Base-by-base conservation (phyloP, 768 basidiomycete species). In the Hemileccinum rubropunctum region DNA sequence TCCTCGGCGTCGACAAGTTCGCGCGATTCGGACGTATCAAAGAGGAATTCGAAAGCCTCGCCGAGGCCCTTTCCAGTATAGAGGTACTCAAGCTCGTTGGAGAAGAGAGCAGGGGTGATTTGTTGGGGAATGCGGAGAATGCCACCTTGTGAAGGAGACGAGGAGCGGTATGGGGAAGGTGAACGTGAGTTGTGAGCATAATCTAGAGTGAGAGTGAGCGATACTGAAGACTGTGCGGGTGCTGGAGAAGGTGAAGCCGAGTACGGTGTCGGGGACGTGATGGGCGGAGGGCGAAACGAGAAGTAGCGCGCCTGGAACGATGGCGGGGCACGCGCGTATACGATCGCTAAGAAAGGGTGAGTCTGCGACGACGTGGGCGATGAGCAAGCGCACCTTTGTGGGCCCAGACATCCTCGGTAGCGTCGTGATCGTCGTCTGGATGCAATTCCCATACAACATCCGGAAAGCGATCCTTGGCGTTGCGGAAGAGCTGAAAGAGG, bases 371-470 rank as follows among this genome's bases (percentile, higher is more conserved):
- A 28, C 17, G 42, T 3, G 1, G 1, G 15, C 11, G 33, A 37
- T 23, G 23, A 26, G 13, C 3, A 39, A 27, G 66, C 80, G 14
- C 30, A 95, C 94, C 94, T 81, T 98, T 95, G 69, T 98, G 95
- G 4, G 91, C 95, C 86, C 89, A 97, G 23, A 97, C 83, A 42
- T 77, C 74, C 14, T 80, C 83, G 3, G 62, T 58, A 26, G 70
- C 59, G 57, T 87, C 82, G 49, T 78, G 77, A 43, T 70, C 61
- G 47, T 69, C 73, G 52, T 76, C 76, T 44, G 78, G 78, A 28
- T 80, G 81, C 17, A 86, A 75, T 65, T 85, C 83, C 95, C 95
- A 98, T n/a, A 91, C 83, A 44, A 98, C 93, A 71, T 98, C 95
- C n/a, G 90, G 88, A 62, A 94, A 98, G 49, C 91, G 78, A 53